phyloP scores from a whole-genome alignment of 177 flowering plant genomes.

The Tripterygium wilfordii region DNA sequence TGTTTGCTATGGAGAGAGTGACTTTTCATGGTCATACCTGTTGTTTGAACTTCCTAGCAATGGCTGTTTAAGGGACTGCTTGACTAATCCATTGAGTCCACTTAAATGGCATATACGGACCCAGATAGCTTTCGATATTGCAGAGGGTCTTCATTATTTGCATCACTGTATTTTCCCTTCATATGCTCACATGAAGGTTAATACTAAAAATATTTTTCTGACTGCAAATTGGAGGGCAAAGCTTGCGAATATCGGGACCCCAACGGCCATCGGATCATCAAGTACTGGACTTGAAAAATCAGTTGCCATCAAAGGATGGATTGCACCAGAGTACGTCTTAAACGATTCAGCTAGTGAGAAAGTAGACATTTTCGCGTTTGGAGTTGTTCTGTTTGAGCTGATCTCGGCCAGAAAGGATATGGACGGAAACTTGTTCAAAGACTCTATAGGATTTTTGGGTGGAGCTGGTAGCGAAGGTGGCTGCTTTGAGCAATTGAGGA shows the following conservation, averaged over 20 bases:
- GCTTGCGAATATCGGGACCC: constrained; percentile 19
- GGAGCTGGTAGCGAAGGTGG: constrained; percentile 26
- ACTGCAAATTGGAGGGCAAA: constrained; percentile 44
- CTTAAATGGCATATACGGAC: constrained; percentile 32
- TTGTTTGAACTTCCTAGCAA: constrained; percentile 39
- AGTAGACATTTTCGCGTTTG: constrained; percentile 38
- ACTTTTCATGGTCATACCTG: constrained; percentile 19
- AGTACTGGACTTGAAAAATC: constrained; percentile 11
- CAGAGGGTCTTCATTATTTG: constrained; percentile 41
- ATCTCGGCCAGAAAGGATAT: constrained; percentile 29
- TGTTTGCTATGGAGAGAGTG: constrained; percentile 27
- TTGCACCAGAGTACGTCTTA: constrained; percentile 25
- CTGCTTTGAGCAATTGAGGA: constrained; percentile 35
- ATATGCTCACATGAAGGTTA: constrained; percentile 22
- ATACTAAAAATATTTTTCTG: constrained; percentile 25
- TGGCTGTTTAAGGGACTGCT: constrained; percentile 36
- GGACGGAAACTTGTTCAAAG: constrained; percentile 21
- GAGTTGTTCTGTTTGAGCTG: constrained; percentile 43
- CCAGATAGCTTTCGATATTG: constrained; percentile 43
- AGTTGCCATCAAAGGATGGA: constrained; percentile 10
- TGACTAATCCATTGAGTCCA: constrained; percentile 12
- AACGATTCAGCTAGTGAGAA: constrained; percentile 21
- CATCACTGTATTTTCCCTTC: constrained; percentile 35
- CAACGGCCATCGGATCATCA: constrained; percentile 8
- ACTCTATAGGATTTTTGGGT: constrained; percentile 22